Evolutionary conservation across 805 yeast species (phyloP).

Genomic region (Saccharomycopsis guyanensis): DNA sequence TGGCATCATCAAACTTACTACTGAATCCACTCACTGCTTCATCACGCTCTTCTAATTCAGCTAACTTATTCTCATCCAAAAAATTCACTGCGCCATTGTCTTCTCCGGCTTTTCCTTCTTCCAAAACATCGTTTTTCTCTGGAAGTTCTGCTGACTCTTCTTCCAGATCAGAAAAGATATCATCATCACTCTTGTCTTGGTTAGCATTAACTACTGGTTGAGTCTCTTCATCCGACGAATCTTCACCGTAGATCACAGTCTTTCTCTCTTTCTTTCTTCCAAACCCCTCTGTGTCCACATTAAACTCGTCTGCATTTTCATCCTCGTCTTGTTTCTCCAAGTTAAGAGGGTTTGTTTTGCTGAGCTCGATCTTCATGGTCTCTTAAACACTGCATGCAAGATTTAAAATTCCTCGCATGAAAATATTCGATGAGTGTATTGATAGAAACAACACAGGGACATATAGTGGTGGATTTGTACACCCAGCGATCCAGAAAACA

Average conservation of each 20-base stretch:
- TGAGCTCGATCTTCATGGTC: constrained; percentile 2
- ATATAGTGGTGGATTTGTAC: constrained; percentile 43
- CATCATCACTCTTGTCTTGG: constrained; percentile 9
- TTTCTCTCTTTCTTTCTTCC: background rate
- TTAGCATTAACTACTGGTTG: background rate
- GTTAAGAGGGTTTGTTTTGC: constrained; percentile 5
- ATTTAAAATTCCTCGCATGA: background rate
- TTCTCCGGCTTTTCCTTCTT: constrained; percentile 9
- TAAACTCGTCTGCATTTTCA: constrained; percentile 11
- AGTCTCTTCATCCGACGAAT: constrained; percentile 18
- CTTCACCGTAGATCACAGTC: background rate
- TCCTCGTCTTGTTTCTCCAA: background rate
- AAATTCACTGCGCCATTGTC: background rate
- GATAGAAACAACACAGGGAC: constrained; percentile 36
- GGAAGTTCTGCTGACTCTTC: no score
- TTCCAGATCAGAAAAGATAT: constrained; percentile 18
- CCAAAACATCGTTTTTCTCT: constrained; percentile 13
- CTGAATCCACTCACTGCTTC: background rate
- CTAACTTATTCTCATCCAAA: background rate
- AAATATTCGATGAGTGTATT: constrained; percentile 32
- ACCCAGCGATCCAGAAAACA: constrained; percentile 31
- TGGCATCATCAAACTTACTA: constrained; percentile 7
- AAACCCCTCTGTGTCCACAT: constrained; percentile 12
- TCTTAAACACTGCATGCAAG: background rate
- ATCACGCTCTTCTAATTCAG: constrained; percentile 3